These are phyloP conservation scores for Geotrichum citri-aurantii DNA, from an alignment of 1,139 yeast species.

Conservation along the genomic window DNA sequence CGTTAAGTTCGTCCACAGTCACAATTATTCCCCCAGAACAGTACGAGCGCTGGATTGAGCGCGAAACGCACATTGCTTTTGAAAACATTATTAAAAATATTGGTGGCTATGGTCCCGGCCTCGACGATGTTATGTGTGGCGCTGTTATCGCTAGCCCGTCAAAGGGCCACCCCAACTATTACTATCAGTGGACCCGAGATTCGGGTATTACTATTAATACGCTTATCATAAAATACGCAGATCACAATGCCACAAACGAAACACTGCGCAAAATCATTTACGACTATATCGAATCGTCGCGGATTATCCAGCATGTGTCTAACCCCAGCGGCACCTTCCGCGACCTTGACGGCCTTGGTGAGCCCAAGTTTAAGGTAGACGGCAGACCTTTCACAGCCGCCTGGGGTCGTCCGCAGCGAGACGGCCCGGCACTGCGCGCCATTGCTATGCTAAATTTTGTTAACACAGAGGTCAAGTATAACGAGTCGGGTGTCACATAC, in stretches of 20 bases:
- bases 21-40: slow-evolving; percentile 31
- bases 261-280: slow-evolving; percentile 41
- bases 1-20: slow-evolving; percentile 18
- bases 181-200: slow-evolving; percentile 87
- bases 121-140: slow-evolving; percentile 51
- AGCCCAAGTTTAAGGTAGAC: slow-evolving; percentile 75
- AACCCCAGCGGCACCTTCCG: slow-evolving; percentile 66
- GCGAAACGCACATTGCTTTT: slow-evolving; percentile 49
- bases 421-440: slow-evolving; percentile 84
- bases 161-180: slow-evolving; percentile 61
- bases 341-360: slow-evolving; percentile 60
- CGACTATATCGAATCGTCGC: slow-evolving; percentile 55
- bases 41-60: slow-evolving; percentile 53
- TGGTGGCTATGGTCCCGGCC: slow-evolving; percentile 44
- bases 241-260: slow-evolving; percentile 32
- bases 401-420: slow-evolving; percentile 97
- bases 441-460: slow-evolving; percentile 59
- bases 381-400: slow-evolving; percentile 52
- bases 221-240: slow-evolving; percentile 50
- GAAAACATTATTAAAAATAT: slow-evolving; percentile 54
- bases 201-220: slow-evolving; percentile 76
- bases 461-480: slow-evolving; percentile 38
- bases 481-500: slow-evolving; percentile 23
- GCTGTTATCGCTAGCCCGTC: slow-evolving; percentile 86
- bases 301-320: slow-evolving; percentile 53